These are phyloP conservation scores for Diplotaxis tenuifolia DNA, from an alignment of 345 rosid genomes.

Conservation along the genomic window DNA sequence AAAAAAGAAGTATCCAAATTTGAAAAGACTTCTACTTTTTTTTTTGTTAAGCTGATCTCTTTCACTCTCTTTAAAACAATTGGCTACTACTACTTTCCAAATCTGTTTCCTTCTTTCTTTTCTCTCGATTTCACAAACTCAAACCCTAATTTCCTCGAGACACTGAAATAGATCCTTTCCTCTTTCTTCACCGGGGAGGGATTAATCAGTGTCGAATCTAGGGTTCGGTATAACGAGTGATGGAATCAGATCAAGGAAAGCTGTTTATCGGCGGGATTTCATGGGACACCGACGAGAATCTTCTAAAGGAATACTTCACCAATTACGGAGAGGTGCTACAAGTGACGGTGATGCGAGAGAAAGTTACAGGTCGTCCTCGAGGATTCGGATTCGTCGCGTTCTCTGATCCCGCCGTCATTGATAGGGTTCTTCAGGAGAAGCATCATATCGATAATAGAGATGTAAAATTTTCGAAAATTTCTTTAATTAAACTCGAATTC, in stretches of 20 bases:
- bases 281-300: conserved; percentile 82
- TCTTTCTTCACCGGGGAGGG: conserved; percentile 26
- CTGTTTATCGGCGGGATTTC: conserved; percentile 91
- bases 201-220: conserved; percentile 30
- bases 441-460: conserved; percentile 77
- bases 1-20: not conserved
- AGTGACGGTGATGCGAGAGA: conserved; percentile 71
- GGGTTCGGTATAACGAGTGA: conserved; percentile 14
- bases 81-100: conserved; percentile 27
- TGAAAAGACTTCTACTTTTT: conserved; percentile 10
- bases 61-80: conserved; percentile 25
- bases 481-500: too few relatives aligned
- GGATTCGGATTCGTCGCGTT: conserved; percentile 88
- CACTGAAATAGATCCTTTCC: conserved; percentile 3
- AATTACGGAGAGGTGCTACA: conserved; percentile 69
- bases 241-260: conserved; percentile 92
- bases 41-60: conserved; percentile 19
- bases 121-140: conserved; percentile 19
- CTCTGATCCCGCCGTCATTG: conserved; percentile 63
- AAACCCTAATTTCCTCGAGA: conserved; percentile 35
- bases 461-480: conserved; percentile 41
- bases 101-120: not conserved
- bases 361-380: conserved; percentile 64
- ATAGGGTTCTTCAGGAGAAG: conserved; percentile 67
- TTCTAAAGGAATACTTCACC: conserved; percentile 60